Evolutionary conservation across 495 filamentous ascomycete species (phyloP).

Genomic region (Tuber brumale): DNA sequence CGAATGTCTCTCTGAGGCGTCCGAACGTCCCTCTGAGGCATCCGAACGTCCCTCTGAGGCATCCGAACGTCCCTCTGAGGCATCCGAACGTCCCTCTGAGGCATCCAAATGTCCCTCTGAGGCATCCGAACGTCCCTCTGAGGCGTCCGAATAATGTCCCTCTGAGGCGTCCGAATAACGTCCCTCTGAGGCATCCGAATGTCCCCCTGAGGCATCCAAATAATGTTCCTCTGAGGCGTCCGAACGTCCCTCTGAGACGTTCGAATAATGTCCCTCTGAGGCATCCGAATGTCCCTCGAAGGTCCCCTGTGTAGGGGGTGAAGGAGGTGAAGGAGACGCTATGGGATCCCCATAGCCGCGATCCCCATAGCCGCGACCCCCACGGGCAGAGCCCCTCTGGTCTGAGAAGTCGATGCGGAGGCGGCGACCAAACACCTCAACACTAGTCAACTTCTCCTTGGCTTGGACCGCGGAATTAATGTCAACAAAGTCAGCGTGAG

Average conservation of each 20-base stretch:
- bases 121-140: background rate
- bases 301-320: background rate
- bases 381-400: constrained; percentile 8
- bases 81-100: background rate
- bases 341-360: background rate
- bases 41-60: background rate
- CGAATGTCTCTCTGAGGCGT: background rate
- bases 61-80: background rate
- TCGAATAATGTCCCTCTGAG: too few species aligned
- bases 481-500: constrained; percentile 77
- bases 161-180: background rate
- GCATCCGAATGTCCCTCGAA: background rate
- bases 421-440: constrained; percentile 57
- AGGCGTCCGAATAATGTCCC: background rate
- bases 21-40: background rate
- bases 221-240: background rate
- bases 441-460: constrained; percentile 51
- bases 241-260: too few species aligned
- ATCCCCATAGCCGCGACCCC: constrained; percentile 7
- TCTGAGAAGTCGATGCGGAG: constrained; percentile 61
- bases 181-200: background rate
- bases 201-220: too few species aligned
- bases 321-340: constrained; percentile 1
- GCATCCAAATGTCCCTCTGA: background rate
- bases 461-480: constrained; percentile 56